These are phyloP conservation scores for Plasmodium falciparum DNA, from an alignment of 169 alveolate species.

Conservation along the genomic window DNA sequence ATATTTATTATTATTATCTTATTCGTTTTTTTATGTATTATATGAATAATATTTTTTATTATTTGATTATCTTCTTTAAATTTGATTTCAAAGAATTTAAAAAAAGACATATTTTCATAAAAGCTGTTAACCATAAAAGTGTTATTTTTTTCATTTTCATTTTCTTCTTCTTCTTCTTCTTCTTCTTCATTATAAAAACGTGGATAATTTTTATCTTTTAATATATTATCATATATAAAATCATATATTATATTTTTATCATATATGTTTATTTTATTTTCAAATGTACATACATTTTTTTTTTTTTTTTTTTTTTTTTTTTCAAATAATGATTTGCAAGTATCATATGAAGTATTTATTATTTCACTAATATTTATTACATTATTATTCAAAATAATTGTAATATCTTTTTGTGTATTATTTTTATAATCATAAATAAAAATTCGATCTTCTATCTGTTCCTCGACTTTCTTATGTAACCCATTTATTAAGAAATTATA, in stretches of 20 bases:
- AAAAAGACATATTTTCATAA: slow-evolving; percentile 60
- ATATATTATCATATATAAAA: slow-evolving; percentile 30
- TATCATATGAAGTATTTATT: background rate
- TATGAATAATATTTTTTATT: background rate
- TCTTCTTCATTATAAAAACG: too few species aligned
- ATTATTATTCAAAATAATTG: background rate
- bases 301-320: background rate
- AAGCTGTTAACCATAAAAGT: background rate
- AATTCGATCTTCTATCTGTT: slow-evolving; percentile 8
- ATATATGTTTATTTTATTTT: slow-evolving; percentile 1
- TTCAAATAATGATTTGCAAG: background rate
- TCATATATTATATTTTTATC: slow-evolving; percentile 42
- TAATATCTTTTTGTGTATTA: background rate
- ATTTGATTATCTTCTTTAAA: slow-evolving; percentile 3
- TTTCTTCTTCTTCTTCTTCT: background rate
- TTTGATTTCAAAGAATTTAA: slow-evolving; percentile 7
- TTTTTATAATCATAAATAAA: slow-evolving; percentile 14
- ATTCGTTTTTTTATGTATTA: background rate
- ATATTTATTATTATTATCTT: background rate
- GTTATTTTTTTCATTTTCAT: slow-evolving; percentile 1
- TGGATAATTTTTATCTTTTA: slow-evolving; percentile 5
- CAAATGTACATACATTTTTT: background rate
- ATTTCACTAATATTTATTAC: slow-evolving; percentile 7
- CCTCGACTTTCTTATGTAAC: too few species aligned
- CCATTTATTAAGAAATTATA: background rate